Evolutionary conservation across 2,329 filamentous ascomycete genomes (phyloP).

Genomic region (Graphilbum ipis-grandicollis): DNA sequence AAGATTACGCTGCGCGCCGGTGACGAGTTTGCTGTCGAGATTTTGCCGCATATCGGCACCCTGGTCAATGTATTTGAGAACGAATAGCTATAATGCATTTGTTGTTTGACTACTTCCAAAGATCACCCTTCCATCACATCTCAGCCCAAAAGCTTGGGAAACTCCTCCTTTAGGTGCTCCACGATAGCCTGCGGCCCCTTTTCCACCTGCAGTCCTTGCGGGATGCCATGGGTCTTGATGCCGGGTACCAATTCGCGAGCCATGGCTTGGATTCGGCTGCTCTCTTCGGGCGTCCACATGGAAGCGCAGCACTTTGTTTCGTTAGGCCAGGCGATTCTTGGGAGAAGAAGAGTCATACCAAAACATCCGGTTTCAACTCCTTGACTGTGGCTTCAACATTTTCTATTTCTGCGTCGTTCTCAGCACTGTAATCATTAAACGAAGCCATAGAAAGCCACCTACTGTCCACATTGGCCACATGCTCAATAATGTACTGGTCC

Average conservation of each 20-base stretch:
- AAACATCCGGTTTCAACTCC: constrained; percentile 13
- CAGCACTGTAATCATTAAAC: too few species aligned
- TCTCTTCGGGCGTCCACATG: constrained; percentile 30
- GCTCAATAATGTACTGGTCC: constrained; percentile 43
- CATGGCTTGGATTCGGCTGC: constrained; percentile 22
- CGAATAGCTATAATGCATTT: too few species aligned
- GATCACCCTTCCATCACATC: too few species aligned
- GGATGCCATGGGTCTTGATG: constrained; percentile 33
- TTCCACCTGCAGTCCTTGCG: constrained; percentile 33
- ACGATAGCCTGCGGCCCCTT: constrained; percentile 35
- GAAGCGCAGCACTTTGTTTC: constrained; percentile 44
- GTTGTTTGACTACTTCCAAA: too few species aligned
- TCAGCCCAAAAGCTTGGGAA: constrained; percentile 13
- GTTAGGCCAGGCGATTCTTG: background rate
- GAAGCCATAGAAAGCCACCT: too few species aligned
- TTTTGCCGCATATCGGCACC: background rate
- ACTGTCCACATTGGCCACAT: constrained; percentile 47
- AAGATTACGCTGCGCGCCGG: constrained; percentile 20
- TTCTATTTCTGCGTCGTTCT: constrained; percentile 27
- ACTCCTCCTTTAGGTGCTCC: constrained; percentile 26
- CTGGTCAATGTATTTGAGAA: too few species aligned
- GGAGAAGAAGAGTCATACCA: constrained; percentile 9
- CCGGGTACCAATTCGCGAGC: constrained; percentile 25
- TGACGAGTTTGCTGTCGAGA: constrained; percentile 19
- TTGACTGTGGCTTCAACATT: constrained; percentile 24